Conservation (phyloP, 2,329 filamentous ascomycete species). For the Verticillium isaacii region DNA sequence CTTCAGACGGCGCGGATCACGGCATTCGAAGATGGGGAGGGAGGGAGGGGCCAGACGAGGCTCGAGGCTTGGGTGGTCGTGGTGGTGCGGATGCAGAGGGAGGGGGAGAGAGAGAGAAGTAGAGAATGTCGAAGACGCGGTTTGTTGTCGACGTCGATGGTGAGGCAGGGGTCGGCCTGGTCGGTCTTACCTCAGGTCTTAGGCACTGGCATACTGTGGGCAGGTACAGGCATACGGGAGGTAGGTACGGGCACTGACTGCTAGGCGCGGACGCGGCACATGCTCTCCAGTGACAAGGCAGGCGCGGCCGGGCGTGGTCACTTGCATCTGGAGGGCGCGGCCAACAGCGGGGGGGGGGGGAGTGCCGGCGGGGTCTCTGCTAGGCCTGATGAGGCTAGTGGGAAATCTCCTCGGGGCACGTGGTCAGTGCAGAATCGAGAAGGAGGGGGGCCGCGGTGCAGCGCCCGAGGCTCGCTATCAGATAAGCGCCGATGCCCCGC, state of each 20-base stretch:
- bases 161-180: background rate
- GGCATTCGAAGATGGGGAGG: background rate
- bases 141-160: background rate
- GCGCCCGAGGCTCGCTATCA: background rate
- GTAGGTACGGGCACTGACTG: background rate
- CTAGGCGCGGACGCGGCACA: conserved; percentile 13
- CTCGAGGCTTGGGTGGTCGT: background rate
- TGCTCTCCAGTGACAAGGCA: conserved; percentile 2
- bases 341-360: background rate
- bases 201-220: background rate
- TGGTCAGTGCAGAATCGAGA: conserved; percentile 5
- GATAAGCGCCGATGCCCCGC: background rate
- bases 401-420: conserved; percentile 2
- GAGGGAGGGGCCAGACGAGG: background rate
- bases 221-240: background rate
- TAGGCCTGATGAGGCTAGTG: background rate
- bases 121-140: background rate
- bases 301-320: background rate
- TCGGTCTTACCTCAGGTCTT: background rate
- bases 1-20: background rate
- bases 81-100: background rate
- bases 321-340: background rate
- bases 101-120: background rate
- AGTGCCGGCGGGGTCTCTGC: background rate
- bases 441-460: background rate